phyloP scores from a whole-genome alignment of 345 rosid genomes.

The Trapa bicornis region DNA sequence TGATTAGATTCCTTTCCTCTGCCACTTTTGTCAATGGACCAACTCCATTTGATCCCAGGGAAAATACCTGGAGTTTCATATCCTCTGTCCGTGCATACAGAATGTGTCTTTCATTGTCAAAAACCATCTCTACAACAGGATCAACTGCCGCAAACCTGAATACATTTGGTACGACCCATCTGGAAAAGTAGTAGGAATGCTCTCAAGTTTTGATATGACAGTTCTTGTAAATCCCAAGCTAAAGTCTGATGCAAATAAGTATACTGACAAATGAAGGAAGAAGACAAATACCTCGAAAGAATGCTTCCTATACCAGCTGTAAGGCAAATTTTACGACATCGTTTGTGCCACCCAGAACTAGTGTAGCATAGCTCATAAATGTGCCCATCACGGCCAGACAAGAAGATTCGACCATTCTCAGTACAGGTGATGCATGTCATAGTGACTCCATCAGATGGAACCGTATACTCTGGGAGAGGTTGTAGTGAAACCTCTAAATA shows the following conservation, averaged over 20 bases:
- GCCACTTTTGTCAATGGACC: conserved; percentile 83
- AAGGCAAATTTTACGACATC: conserved; percentile 86
- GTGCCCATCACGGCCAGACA: conserved; percentile 92
- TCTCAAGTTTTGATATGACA: conserved; percentile 1
- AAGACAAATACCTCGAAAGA: conserved; percentile 58
- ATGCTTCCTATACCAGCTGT: conserved; percentile 92
- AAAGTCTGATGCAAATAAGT: background rate
- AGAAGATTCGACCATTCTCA: conserved; percentile 76
- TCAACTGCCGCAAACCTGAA: conserved; percentile 94
- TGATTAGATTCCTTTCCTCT: conserved; percentile 79
- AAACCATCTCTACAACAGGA: conserved; percentile 81
- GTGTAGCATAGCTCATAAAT: conserved; percentile 75
- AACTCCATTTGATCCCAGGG: conserved; percentile 59
- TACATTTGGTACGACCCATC: conserved; percentile 94
- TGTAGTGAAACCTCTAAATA: conserved; percentile 85
- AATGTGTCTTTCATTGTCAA: conserved; percentile 88
- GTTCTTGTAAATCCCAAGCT: background rate
- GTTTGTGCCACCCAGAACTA: conserved; percentile 83
- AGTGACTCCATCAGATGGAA: conserved; percentile 86
- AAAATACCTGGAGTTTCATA: conserved; percentile 85
- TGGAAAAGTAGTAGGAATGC: conserved; percentile 21
- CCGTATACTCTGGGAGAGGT: conserved; percentile 75
- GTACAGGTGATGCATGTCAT: conserved; percentile 82
- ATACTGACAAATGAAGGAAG: background rate
- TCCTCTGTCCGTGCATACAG: conserved; percentile 90